Evolutionary conservation across 306 rosid species (phyloP).

Genomic region (Styphnolobium japonicum): DNA sequence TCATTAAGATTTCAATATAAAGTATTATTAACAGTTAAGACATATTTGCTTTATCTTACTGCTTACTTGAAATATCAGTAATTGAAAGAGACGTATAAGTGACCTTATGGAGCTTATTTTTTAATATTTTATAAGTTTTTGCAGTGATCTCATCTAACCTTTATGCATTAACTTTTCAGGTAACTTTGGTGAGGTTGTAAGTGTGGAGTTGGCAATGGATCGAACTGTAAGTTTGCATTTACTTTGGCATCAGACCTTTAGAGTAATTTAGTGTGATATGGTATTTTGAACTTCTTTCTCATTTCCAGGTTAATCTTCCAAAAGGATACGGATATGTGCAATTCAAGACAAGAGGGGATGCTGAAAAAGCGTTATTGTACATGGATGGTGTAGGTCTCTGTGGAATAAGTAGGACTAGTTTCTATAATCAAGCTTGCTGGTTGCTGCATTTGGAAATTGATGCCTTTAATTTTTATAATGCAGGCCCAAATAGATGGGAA

Average conservation of each 20-base stretch:
- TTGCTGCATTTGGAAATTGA: slow-evolving; percentile 16
- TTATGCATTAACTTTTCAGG: slow-evolving; percentile 43
- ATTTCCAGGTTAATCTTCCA: slow-evolving; percentile 86
- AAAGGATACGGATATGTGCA: slow-evolving; percentile 94
- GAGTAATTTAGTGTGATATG: not conserved
- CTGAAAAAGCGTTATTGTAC: slow-evolving; percentile 78
- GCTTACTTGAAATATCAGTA: not conserved
- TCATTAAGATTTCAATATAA: not conserved
- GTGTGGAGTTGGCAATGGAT: slow-evolving; percentile 95
- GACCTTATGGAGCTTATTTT: not conserved
- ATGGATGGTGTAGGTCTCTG: slow-evolving; percentile 92
- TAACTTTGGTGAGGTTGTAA: slow-evolving; percentile 82
- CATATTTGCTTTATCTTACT: not conserved
- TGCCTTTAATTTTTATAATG: slow-evolving; percentile 31
- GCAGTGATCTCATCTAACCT: not conserved
- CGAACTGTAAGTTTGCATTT: slow-evolving; percentile 62
- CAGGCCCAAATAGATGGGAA: slow-evolving; percentile 99
- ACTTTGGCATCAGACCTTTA: not conserved
- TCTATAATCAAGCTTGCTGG: slow-evolving; percentile 3
- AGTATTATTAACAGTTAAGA: not conserved
- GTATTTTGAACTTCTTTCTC: not conserved
- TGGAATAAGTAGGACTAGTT: slow-evolving; percentile 5
- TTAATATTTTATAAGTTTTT: not conserved
- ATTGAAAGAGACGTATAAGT: not conserved
- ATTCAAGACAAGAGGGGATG: slow-evolving; percentile 84